Evolutionary conservation across 2,329 filamentous ascomycete species (phyloP), one percentile per base, ranked within the genome.

Genomic region (Magnaporthales sp.): DNA sequence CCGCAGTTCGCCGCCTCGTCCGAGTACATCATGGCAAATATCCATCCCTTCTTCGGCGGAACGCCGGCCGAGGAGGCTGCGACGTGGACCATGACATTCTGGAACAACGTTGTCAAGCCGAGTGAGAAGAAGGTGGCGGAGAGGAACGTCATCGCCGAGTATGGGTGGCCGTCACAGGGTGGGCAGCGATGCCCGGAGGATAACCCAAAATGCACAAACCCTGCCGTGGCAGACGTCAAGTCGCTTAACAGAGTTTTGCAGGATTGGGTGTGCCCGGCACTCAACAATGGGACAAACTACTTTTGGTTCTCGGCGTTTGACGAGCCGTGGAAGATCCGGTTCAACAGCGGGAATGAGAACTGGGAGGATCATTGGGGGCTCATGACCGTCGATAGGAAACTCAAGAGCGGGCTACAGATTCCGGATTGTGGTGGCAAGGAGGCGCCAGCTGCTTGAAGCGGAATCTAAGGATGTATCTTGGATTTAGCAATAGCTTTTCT

Each of bases 261-360:
- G 1, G 86, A 87, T 70, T 98, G 91, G 89, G 88, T 98, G 0
- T 98, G 94, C 76, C 83, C 87, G 65, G 88, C 91, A 11, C 78
- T 97, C 69, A 80, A 80, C 27, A 96, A 97, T 73, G 90, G 89
- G 62, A 97, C 93, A 1, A 88, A 96, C 71, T 98, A 96, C 76
- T 97, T 97, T 75, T 98, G 94, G 94, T 97, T 98, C 76, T 91
- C 93, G 75, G 92, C 93, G 10, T 98, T 97, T 75, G 94, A 98
- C 75, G 94, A 98, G 82, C 93, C 93, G 2, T 98, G 94, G 94
- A 97, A 98, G 80, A 81, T 90, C 66, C 74, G 77, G 22, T 97
- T 88, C 79, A 90, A 97, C 76, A 81, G 80, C 5, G 77, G 78
- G 67, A 80, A 83, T 56, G 82, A 94, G 79, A 83, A 91, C 65